Evolutionary conservation across 768 basidiomycete genomes (phyloP), one percentile per base, ranked within the genome.

Genomic region (Piloderma croceum): DNA sequence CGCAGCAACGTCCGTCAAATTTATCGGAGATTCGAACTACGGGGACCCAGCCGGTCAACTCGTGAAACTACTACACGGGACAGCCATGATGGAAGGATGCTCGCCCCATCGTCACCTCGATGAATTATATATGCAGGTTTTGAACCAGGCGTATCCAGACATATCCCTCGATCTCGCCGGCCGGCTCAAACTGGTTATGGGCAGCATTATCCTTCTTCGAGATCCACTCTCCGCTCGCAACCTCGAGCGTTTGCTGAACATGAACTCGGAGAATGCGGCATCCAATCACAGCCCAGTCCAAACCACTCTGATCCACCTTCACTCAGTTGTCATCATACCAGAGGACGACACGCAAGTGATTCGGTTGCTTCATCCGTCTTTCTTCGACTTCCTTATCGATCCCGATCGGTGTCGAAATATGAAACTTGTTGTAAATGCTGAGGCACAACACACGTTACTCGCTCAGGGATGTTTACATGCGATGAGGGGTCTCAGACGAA

Each of bases 311-410:
- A 32, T 38, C 7, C 40, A 35, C 11, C 31, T 50, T 1, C 51
- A 50, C 24, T 50, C 53, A 6, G 39, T 52, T n/a, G 15, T 52
- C 4, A 31, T 42, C 11, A 31, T 52, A 5, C 50, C 44, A 5
- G 35, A 36, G 1, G 35, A 43, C 11, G 38, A 34, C 31, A 22
- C 17, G 5, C 38, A 44, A 33, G 29, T 21, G 11, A 49, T 54
- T 31, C n/a, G n/a, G n/a, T n/a, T n/a, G n/a, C n/a, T n/a, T n/a
- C n/a, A n/a, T n/a, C n/a, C n/a, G n/a, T n/a, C n/a, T n/a, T n/a
- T n/a, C n/a, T n/a, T n/a, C n/a, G n/a, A n/a, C n/a, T n/a, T n/a
- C n/a, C n/a, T n/a, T 36, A 36, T 29, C 3, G 33, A 42, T 24
- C 31, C 34, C 1, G 15, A 17, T 6, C 45, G 53, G 18, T 52